Conservation (phyloP, 2,329 filamentous ascomycete species). For the Dactylellina cionopaga region DNA sequence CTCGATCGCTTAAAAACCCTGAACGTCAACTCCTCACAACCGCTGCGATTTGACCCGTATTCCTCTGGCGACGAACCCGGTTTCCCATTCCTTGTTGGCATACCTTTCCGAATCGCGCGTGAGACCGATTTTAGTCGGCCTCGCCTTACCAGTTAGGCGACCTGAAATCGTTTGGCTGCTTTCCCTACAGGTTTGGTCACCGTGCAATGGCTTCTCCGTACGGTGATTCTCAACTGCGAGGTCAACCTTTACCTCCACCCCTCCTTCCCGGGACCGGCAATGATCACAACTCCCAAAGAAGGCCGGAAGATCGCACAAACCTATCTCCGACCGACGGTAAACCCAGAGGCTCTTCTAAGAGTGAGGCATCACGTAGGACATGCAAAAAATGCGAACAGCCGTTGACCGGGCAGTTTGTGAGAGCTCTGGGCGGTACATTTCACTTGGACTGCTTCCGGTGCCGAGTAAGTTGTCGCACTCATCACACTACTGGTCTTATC, state of each 20-base stretch:
- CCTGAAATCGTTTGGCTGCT: conserved; percentile 11
- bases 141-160: conserved; percentile 14
- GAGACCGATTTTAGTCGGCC: conserved; percentile 11
- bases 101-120: conserved; percentile 31
- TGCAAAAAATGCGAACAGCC: conserved; percentile 90
- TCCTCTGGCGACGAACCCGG: conserved; percentile 39
- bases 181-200: conserved; percentile 4
- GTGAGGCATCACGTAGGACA: conserved; percentile 62
- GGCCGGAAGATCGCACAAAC: conserved; percentile 39
- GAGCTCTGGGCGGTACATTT: conserved; percentile 90
- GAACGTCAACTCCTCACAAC: conserved; percentile 51
- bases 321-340: conserved; percentile 49
- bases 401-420: conserved; percentile 93
- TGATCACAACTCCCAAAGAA: conserved; percentile 28
- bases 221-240: conserved; percentile 43
- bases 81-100: conserved; percentile 27
- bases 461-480: conserved; percentile 73
- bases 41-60: conserved; percentile 25
- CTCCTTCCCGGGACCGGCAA: conserved; percentile 16
- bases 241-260: conserved; percentile 33
- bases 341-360: conserved; percentile 35
- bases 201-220: conserved; percentile 51
- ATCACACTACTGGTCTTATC: too few species aligned
- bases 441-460: conserved; percentile 99
- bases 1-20: conserved; percentile 52